Conservation (phyloP, 257 asterid genomes). For the Pogostemon cablin region DNA sequence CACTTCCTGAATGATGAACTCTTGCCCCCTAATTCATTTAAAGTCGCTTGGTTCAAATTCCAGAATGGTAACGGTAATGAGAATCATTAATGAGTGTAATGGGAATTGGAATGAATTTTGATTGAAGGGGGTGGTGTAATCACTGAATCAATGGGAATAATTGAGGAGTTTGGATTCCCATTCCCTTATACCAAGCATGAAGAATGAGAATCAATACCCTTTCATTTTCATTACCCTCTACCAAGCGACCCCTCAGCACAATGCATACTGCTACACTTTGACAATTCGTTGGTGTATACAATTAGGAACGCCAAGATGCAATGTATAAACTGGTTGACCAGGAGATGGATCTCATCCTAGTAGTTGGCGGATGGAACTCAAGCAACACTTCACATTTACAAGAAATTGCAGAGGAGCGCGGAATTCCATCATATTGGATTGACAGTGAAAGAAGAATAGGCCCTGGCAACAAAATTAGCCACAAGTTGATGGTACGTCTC, state of each 20-base stretch:
- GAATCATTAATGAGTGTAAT: too few species aligned
- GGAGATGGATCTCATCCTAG: slow-evolving; percentile 81
- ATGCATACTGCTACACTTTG: slow-evolving; percentile 24
- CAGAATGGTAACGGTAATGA: too few species aligned
- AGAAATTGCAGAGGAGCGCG: slow-evolving; percentile 91
- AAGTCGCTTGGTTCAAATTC: too few species aligned
- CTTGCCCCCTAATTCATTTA: not conserved
- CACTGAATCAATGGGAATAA: too few species aligned
- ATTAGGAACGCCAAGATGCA: slow-evolving; percentile 97
- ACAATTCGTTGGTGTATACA: slow-evolving; percentile 25
- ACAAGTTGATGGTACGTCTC: slow-evolving; percentile 71
- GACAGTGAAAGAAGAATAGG: slow-evolving; percentile 88
- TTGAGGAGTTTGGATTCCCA: too few species aligned
- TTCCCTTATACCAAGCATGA: too few species aligned
- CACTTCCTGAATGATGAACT: slow-evolving; percentile 14
- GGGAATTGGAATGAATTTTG: too few species aligned
- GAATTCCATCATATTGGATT: slow-evolving; percentile 95
- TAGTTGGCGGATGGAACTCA: slow-evolving; percentile 98
- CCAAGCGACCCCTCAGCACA: not conserved
- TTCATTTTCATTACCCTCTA: too few species aligned
- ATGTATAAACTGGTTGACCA: slow-evolving; percentile 93
- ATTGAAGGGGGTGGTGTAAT: too few species aligned
- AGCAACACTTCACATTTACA: slow-evolving; percentile 98
- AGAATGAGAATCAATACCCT: too few species aligned
- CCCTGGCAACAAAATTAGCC: slow-evolving; percentile 84